Evolutionary conservation across 1,284 basidiomycete species (phyloP).

Genomic region (Moesziomyces parantarcticus): DNA sequence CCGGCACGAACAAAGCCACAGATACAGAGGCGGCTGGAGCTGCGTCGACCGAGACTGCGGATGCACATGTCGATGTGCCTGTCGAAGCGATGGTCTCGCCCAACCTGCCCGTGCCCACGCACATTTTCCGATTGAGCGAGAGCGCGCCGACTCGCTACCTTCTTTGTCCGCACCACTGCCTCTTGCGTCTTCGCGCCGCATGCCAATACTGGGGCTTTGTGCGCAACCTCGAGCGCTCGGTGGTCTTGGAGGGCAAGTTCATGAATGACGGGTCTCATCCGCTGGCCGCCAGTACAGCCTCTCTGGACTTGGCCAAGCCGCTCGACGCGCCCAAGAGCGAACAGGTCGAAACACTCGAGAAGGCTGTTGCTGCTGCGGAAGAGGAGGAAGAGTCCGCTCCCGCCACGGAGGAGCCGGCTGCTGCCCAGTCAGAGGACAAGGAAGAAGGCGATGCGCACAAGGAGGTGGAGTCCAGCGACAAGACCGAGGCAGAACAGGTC

Average conservation of each 20-base stretch:
- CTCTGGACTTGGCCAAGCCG: conserved; percentile 19
- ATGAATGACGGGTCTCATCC: conserved; percentile 43
- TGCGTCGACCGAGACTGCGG: conserved; percentile 1
- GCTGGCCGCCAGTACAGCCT: conserved; percentile 14
- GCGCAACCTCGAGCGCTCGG: conserved; percentile 61
- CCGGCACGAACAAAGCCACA: conserved; percentile 13
- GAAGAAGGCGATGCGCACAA: conserved; percentile 8
- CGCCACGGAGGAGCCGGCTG: conserved; percentile 1
- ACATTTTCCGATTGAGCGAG: conserved; percentile 65
- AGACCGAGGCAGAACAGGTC: conserved; percentile 38
- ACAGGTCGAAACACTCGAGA: conserved; percentile 34
- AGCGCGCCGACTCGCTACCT: conserved; percentile 56
- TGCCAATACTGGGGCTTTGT: conserved; percentile 66
- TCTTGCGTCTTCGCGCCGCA: conserved; percentile 57
- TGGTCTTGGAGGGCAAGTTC: conserved; percentile 65
- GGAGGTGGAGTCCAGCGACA: conserved; percentile 9
- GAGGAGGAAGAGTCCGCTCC: neutral
- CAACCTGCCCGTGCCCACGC: conserved; percentile 60
- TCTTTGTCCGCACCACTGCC: conserved; percentile 64
- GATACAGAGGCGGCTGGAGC: conserved; percentile 9
- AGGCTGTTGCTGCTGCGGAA: conserved; percentile 33
- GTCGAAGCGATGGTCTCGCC: conserved; percentile 2
- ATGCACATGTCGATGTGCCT: conserved; percentile 4
- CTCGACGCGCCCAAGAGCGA: conserved; percentile 17
- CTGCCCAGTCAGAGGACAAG: neutral